These are phyloP conservation scores for Yamadazyma insecticola DNA, from an alignment of 805 yeast genomes.

Conservation along the genomic window DNA sequence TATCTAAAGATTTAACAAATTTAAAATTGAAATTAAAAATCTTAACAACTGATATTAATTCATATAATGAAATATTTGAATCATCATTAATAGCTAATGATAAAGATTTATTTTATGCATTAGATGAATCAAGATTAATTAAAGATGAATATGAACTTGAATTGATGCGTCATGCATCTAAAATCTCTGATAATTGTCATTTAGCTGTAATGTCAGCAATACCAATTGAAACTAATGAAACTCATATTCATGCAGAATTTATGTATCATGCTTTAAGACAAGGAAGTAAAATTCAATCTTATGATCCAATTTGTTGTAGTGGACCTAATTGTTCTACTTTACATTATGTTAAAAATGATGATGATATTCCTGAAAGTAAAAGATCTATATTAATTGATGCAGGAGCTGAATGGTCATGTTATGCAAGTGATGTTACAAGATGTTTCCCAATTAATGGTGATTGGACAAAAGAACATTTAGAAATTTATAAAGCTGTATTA, in stretches of 20 bases:
- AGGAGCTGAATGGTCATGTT: slow-evolving; percentile 95
- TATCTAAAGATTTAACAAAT: slow-evolving; percentile 32
- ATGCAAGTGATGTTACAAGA: slow-evolving; percentile 91
- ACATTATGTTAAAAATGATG: slow-evolving; percentile 86
- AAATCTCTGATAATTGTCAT: slow-evolving; percentile 84
- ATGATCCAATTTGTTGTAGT: slow-evolving; percentile 94
- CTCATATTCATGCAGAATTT: slow-evolving; percentile 94
- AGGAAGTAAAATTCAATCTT: slow-evolving; percentile 84
- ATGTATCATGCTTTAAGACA: slow-evolving; percentile 90
- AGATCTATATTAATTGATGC: slow-evolving; percentile 84
- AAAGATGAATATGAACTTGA: slow-evolving; percentile 81
- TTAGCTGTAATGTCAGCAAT: slow-evolving; percentile 88
- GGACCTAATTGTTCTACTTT: slow-evolving; percentile 89
- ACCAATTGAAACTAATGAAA: slow-evolving; percentile 82
- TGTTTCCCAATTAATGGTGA: slow-evolving; percentile 90
- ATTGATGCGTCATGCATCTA: slow-evolving; percentile 73
- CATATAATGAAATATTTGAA: slow-evolving; percentile 34
- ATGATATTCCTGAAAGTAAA: slow-evolving; percentile 47
- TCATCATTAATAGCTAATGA: slow-evolving; percentile 40
- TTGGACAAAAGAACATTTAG: slow-evolving; percentile 84
- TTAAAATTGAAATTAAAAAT: slow-evolving; percentile 21
- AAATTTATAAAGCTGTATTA: slow-evolving; percentile 70
- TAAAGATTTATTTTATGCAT: slow-evolving; percentile 53
- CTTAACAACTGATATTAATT: slow-evolving; percentile 55
- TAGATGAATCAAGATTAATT: slow-evolving; percentile 82